Percentiles rank a stretch among this genome's conserved stretches.
These are phyloP conservation scores for Penstemon davidsonii DNA, from an alignment of 257 asterid genomes.

Conservation along the genomic window DNA sequence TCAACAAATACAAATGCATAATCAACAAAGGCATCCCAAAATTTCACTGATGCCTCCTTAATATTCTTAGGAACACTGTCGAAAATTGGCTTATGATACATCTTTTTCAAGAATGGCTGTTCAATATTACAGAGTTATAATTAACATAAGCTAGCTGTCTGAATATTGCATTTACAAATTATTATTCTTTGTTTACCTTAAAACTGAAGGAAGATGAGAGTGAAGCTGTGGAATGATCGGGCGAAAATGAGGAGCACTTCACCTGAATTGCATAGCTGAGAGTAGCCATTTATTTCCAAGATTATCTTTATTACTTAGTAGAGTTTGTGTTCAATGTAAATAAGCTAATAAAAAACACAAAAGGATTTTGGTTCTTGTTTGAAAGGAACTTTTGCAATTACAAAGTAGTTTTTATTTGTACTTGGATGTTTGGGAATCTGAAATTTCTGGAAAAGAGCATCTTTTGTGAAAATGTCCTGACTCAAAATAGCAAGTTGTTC, in stretches of 20 bases:
- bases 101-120: slow-evolving; percentile 41
- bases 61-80: slow-evolving; percentile 26
- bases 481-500: not conserved
- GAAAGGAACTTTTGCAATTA: not conserved
- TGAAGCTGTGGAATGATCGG: slow-evolving; percentile 12
- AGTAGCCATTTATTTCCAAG: slow-evolving; percentile 18
- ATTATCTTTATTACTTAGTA: not conserved
- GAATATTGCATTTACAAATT: not conserved
- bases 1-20: slow-evolving; percentile 41
- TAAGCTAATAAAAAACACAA: not conserved
- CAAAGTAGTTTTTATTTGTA: not conserved
- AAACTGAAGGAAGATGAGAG: slow-evolving; percentile 23
- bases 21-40: slow-evolving; percentile 53
- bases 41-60: slow-evolving; percentile 34
- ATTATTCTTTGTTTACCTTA: slow-evolving; percentile 25
- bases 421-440: slow-evolving; percentile 16
- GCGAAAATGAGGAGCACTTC: slow-evolving; percentile 31
- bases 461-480: not conserved
- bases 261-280: slow-evolving; percentile 14
- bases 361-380: not conserved
- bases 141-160: too few relatives aligned
- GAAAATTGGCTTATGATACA: slow-evolving; percentile 27
- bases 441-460: not conserved
- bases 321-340: not conserved
- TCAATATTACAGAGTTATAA: slow-evolving; percentile 5